phyloP scores from a whole-genome alignment of 768 basidiomycete genomes.

The Suillus bovinus region DNA sequence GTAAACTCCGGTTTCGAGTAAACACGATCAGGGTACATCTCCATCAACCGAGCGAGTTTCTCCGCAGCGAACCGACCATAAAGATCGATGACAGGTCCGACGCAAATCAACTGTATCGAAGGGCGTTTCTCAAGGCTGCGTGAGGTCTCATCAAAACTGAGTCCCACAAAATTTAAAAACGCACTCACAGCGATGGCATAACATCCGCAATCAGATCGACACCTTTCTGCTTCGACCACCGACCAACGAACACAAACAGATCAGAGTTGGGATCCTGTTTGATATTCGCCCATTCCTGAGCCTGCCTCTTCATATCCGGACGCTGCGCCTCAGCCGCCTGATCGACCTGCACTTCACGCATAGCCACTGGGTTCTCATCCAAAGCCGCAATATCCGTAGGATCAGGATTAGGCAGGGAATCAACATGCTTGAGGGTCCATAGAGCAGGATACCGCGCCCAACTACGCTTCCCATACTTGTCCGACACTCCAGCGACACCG shows the following conservation, averaged over 20 bases:
- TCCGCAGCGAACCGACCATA: conserved; percentile 96
- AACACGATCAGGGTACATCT: conserved; percentile 91
- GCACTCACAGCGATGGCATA: conserved; percentile 80
- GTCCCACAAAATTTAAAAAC: too few species aligned
- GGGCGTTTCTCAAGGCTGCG: conserved; percentile 80
- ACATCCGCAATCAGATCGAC: conserved; percentile 97
- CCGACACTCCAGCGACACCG: conserved; percentile 95
- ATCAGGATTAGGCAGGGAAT: conserved; percentile 93
- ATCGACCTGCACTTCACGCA: conserved; percentile 78
- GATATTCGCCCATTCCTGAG: conserved; percentile 94
- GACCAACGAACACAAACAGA: conserved; percentile 94
- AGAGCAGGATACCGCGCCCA: conserved; percentile 97
- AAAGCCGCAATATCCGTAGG: conserved; percentile 93
- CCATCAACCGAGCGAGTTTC: conserved; percentile 90
- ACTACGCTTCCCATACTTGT: conserved; percentile 96
- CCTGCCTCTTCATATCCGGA: conserved; percentile 87
- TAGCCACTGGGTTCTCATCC: conserved; percentile 71
- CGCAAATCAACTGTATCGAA: conserved; percentile 82
- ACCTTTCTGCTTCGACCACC: conserved; percentile 98
- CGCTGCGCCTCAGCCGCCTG: conserved; percentile 83
- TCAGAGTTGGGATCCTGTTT: conserved; percentile 89
- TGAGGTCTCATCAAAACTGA: neutral
- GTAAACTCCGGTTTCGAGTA: conserved; percentile 98
- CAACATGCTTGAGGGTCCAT: conserved; percentile 95
- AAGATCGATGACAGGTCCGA: conserved; percentile 94